These are phyloP conservation scores for Beauveria australis DNA, from an alignment of 2,329 filamentous ascomycete species.

Conservation along the genomic window DNA sequence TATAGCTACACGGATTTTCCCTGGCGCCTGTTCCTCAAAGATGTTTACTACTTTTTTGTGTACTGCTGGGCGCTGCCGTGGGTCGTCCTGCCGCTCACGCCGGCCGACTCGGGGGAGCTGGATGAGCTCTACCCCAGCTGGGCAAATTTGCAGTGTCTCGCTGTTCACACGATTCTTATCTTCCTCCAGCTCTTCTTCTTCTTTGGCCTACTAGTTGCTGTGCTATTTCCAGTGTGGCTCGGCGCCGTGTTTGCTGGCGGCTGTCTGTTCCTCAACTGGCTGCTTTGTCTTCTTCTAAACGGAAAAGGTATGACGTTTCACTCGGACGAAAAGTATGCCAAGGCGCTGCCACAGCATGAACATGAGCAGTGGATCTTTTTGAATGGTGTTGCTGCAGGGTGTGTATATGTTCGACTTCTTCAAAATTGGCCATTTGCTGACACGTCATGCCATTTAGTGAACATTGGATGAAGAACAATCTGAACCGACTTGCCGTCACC, in stretches of 20 bases:
- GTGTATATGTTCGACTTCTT: constrained; percentile 19
- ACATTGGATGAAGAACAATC: constrained; percentile 61
- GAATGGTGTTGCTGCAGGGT: constrained; percentile 62
- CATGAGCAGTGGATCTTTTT: constrained; percentile 74
- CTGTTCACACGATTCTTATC: constrained; percentile 49
- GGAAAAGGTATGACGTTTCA: constrained; percentile 39
- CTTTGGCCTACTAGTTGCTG: constrained; percentile 43
- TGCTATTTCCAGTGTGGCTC: constrained; percentile 42
- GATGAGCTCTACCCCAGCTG: constrained; percentile 56
- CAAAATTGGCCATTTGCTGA: constrained; percentile 10
- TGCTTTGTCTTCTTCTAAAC: constrained; percentile 43
- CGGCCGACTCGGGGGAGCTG: constrained; percentile 43
- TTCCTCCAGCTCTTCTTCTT: constrained; percentile 55
- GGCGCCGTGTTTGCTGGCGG: constrained; percentile 29
- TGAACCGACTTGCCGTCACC: constrained; percentile 62
- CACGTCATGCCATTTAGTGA: constrained; percentile 27
- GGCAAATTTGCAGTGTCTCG: constrained; percentile 48
- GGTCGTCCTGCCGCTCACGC: constrained; percentile 49
- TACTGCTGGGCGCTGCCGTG: constrained; percentile 51
- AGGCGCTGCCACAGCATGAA: constrained; percentile 38
- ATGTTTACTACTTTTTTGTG: constrained; percentile 47
- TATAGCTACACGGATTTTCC: constrained; percentile 54
- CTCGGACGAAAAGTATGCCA: constrained; percentile 46
- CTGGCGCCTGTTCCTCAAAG: constrained; percentile 40
- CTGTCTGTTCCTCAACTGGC: constrained; percentile 43